phyloP scores from a whole-genome alignment of 2,329 filamentous ascomycete species.

The Penicillium sp. region DNA sequence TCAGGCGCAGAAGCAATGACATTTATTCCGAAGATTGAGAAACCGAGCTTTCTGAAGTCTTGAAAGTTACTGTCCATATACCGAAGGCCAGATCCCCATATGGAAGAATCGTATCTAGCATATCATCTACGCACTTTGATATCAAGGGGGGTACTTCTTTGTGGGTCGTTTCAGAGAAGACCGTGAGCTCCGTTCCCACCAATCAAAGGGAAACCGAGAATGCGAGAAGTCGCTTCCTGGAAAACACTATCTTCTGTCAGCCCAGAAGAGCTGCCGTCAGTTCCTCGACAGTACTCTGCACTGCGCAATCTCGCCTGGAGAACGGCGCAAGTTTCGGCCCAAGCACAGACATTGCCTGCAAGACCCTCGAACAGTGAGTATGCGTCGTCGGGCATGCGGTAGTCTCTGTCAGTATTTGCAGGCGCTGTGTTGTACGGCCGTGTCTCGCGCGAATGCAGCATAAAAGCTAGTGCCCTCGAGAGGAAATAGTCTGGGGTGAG shows the following conservation, averaged over 20 bases:
- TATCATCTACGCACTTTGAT: not conserved
- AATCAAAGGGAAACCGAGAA: conserved; percentile 31
- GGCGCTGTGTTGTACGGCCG: conserved; percentile 31
- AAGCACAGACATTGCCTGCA: conserved; percentile 41
- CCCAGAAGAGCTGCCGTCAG: not conserved
- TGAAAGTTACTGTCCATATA: not conserved
- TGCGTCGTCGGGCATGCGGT: conserved; percentile 42
- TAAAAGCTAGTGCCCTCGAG: conserved; percentile 36
- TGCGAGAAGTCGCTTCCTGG: conserved; percentile 17
- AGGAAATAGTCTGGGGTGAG: conserved; percentile 39
- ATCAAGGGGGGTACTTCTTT: not conserved
- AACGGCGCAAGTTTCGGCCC: conserved; percentile 40
- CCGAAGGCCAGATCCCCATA: not conserved
- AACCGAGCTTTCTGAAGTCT: too few relatives aligned
- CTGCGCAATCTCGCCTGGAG: conserved; percentile 36
- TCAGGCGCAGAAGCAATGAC: too few relatives aligned
- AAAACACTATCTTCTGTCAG: conserved; percentile 22
- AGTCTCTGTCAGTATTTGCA: conserved; percentile 24
- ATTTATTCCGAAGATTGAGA: too few relatives aligned
- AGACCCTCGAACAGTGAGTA: conserved; percentile 42
- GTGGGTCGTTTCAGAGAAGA: conserved; percentile 11
- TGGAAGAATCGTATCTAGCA: not conserved
- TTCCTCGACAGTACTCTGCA: conserved; percentile 25
- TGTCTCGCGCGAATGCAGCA: conserved; percentile 39
- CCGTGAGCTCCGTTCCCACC: conserved; percentile 29